Base-by-base conservation (phyloP, 495 filamentous ascomycete species). In the Penicillium nucicola region DNA sequence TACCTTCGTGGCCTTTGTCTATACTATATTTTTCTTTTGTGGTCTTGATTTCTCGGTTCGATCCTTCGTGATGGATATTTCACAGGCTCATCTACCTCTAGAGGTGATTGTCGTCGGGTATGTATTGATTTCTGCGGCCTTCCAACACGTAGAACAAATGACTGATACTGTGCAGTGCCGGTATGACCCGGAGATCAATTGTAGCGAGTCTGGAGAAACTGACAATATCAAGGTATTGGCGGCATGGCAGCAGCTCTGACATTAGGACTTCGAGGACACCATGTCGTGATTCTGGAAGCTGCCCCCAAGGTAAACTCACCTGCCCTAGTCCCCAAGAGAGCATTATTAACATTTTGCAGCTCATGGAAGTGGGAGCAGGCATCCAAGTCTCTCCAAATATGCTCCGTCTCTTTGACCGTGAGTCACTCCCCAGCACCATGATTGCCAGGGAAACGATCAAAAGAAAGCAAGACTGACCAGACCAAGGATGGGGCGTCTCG, bases 321-420 rank as follows among this genome's bases (percentile, higher is more conserved):
- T 22, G 20, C 20, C 20, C n/a, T n/a, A n/a, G n/a, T n/a, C n/a
- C n/a, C 14, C 8, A 32, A 14, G 12, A 37, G 20, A 36, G 11
- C 23, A 15, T 10, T 46, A 48, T 55, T 55, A 56, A 57, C 34
- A 20, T 4, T 13, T 7, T 0, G 22, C 43, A 72, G 66, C 56
- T 72, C 34, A 74, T 73, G 54, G 82, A 86, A 65, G 85, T 90
- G 39, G 89, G 89, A 52, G 87, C 87, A 5, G 88, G 87, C 13
- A 88, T 92, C 54, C 87, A 92, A 64, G 77, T 90, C 12, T 85
- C 87, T 8, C 87, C 87, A 3, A 90, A 92, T 52, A 87, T 91
- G 73, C 72, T 82, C 22, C 79, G 82, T 1, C 78, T 92, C 20
- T 75, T 91, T 10, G 83, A 88, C 59, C 71, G 71, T 75, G 52